Evolutionary conservation across 2,329 filamentous ascomycete genomes (phyloP), one percentile per base, ranked within the genome.

Genomic region (Dothistroma pini): DNA sequence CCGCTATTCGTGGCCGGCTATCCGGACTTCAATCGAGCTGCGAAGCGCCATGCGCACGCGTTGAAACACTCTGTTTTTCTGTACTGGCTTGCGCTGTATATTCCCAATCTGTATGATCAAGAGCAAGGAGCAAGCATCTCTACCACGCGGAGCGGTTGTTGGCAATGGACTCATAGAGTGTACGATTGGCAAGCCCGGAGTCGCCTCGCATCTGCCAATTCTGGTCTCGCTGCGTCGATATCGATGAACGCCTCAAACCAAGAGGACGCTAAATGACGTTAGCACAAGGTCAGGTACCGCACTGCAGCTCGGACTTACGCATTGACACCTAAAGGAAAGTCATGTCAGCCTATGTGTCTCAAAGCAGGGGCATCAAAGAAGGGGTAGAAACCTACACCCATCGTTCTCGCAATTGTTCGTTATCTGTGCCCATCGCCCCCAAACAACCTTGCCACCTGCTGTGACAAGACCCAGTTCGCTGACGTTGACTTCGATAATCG

Each of bases 391-490:
- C 41, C n/a, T 44, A 25, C 85, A 29, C 25, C 25, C 85, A 69
- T 87, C 85, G 65, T 85, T 86, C 73, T 87, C 85, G 49, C 74
- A 77, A 63, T 82, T 81, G 70, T 84, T 84, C 16, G 83, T 83
- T 55, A 90, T 82, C 76, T 92, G 89, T 8, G 89, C 90, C 78
- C 88, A 95, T 68, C 90, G 83, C 69, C 91, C 92, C 93, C 93
- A 97, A 7, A 93, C 91, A 9, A 96, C 91, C 79, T 97, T 97
- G 65, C 95, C 95, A 64, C 87, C 88, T 1, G 93, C 89, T 2
- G 95, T 97, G 16, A 96, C 91, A 63, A 97, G 81, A 65, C 95
- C 95, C 65, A 97, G 78, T 75, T 99, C 95, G 59, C 85, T 89
- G 32, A 97, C 92, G 74, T 99, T 96, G 71, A 97, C 92, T 78